Evolutionary conservation across 225 moss, liverwort and hornwort genomes (phyloP).

Genomic region (Lunularia cruciata): DNA sequence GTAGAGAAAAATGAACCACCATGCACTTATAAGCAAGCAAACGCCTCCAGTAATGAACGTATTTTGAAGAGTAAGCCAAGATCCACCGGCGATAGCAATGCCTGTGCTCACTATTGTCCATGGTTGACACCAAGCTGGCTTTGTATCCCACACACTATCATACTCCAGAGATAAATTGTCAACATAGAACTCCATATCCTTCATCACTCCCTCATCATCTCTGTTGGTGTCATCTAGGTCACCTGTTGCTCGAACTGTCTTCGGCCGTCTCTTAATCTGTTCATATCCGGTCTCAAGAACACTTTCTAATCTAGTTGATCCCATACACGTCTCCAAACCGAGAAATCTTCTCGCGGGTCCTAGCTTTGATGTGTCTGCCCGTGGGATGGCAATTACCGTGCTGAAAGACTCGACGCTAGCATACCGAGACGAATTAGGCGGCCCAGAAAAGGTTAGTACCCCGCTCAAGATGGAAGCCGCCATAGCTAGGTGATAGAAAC

Average conservation of each 20-base stretch:
- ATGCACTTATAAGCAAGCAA: slow-evolving; percentile 50
- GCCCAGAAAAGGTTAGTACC: too few relatives aligned
- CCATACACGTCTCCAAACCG: too few relatives aligned
- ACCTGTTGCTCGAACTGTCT: not conserved
- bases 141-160: slow-evolving; percentile 99
- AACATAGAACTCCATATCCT: slow-evolving; percentile 88
- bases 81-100: slow-evolving; percentile 50
- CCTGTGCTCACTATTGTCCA: slow-evolving; percentile 91
- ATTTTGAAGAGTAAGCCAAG: slow-evolving; percentile 68
- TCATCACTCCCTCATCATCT: slow-evolving; percentile 50
- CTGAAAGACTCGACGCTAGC: too few relatives aligned
- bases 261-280: too few relatives aligned
- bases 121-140: slow-evolving; percentile 97
- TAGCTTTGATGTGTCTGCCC: too few relatives aligned
- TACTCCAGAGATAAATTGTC: slow-evolving; percentile 88
- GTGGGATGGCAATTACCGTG: too few relatives aligned
- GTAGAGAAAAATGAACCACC: slow-evolving; percentile 97
- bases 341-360: too few relatives aligned
- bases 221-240: slow-evolving; percentile 22
- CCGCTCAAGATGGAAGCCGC: too few relatives aligned
- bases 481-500: too few relatives aligned
- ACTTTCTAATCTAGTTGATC: too few relatives aligned
- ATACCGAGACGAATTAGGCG: too few relatives aligned
- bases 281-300: too few relatives aligned
- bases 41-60: slow-evolving; percentile 59